Conservation (phyloP, 129 eudicot species). For the Heracleum sosnowskyi region DNA sequence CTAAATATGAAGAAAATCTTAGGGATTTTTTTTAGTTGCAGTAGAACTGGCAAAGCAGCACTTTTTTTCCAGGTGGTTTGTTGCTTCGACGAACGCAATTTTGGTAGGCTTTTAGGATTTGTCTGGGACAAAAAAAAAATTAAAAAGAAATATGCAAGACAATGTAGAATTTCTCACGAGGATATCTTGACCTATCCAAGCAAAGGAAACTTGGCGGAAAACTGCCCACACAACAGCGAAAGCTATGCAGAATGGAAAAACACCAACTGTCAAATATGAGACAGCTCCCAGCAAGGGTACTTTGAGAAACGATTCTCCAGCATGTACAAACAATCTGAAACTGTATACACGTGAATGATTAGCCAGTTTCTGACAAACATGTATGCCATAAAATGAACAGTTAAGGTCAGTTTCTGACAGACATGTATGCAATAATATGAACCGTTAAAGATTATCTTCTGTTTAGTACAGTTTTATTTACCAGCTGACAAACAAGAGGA, state of each 20-base stretch:
- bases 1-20: background rate
- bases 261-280: constrained; percentile 69
- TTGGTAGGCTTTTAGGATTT: background rate
- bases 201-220: constrained; percentile 61
- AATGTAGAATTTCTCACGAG: constrained; percentile 56
- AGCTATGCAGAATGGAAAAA: constrained; percentile 85
- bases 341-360: constrained; percentile 33
- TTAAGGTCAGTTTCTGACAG: background rate
- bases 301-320: constrained; percentile 70
- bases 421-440: background rate
- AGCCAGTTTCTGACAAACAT: constrained; percentile 17
- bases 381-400: background rate
- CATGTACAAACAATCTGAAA: constrained; percentile 85
- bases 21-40: background rate
- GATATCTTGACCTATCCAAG: constrained; percentile 99
- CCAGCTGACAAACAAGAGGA: background rate
- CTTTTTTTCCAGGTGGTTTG: background rate
- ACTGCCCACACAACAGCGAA: constrained; percentile 94
- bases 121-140: background rate
- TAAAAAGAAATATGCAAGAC: background rate
- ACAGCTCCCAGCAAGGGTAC: constrained; percentile 85
- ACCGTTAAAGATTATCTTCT: background rate
- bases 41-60: background rate
- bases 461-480: background rate
- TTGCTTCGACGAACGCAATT: background rate